Evolutionary conservation across 305 asterid species (phyloP).

Genomic region (Solanum hybrid): DNA sequence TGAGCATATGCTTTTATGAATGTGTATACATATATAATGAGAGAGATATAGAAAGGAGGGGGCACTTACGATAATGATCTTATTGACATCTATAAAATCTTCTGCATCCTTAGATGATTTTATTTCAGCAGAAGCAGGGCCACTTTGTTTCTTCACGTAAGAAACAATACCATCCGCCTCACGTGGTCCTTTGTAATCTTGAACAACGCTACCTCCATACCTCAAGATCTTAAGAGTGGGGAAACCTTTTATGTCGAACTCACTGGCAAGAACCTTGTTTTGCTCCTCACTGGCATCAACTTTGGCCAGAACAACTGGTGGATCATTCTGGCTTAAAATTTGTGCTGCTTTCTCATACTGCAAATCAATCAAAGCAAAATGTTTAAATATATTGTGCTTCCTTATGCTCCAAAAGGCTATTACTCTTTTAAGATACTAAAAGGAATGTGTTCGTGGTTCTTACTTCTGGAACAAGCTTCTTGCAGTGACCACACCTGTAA

Average conservation of each 20-base stretch:
- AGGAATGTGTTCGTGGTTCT: neutral
- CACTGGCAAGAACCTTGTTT: conserved; percentile 50
- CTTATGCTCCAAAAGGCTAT: neutral
- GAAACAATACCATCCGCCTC: conserved; percentile 79
- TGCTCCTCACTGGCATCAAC: conserved; percentile 58
- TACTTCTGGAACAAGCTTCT: conserved; percentile 97
- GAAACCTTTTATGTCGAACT: conserved; percentile 55
- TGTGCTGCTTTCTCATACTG: conserved; percentile 94
- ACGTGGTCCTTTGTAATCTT: conserved; percentile 89
- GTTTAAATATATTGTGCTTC: neutral
- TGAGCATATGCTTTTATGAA: neutral
- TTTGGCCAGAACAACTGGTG: conserved; percentile 62
- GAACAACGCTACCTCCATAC: conserved; percentile 65
- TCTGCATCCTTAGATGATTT: conserved; percentile 58
- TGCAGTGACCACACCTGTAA: conserved; percentile 97
- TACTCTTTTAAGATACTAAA: neutral
- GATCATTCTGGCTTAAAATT: conserved; percentile 55
- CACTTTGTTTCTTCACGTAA: conserved; percentile 72
- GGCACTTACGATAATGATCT: conserved; percentile 23
- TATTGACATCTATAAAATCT: conserved; percentile 34
- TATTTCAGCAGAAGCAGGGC: conserved; percentile 71
- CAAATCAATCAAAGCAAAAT: conserved; percentile 12
- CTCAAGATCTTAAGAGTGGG: conserved; percentile 80
- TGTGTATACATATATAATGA: neutral
- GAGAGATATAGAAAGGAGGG: neutral